phyloP scores from a whole-genome alignment of 345 rosid genomes.

The Erucastrum elatum region DNA sequence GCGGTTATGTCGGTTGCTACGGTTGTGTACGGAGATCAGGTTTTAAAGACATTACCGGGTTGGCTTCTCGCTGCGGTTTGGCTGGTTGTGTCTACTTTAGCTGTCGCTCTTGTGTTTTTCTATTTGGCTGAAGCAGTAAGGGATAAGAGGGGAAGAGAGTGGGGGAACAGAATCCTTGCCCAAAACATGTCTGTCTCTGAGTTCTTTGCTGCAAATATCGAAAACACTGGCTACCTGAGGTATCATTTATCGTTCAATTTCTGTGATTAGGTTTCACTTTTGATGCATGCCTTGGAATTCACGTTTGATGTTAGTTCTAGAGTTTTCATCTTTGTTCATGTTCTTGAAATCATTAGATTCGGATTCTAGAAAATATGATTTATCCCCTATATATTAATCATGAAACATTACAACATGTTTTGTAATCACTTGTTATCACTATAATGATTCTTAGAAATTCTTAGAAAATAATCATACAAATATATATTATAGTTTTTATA shows the following conservation, averaged over 20 bases:
- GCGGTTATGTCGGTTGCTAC: conserved; percentile 59
- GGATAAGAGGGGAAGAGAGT: conserved; percentile 66
- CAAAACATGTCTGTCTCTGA: conserved; percentile 69
- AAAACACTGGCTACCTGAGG: conserved; percentile 77
- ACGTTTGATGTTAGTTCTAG: neutral
- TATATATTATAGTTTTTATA: no score
- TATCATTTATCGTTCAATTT: conserved; percentile 12
- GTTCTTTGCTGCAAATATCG: conserved; percentile 80
- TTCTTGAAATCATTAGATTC: no score
- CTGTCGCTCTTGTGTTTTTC: conserved; percentile 69
- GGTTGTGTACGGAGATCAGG: conserved; percentile 75
- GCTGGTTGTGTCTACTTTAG: conserved; percentile 77
- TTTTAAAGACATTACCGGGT: conserved; percentile 61
- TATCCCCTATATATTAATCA: no score
- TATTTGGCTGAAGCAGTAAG: conserved; percentile 73
- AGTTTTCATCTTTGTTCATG: no score
- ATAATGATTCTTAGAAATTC: no score
- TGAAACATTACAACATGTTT: no score
- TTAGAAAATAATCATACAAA: no score
- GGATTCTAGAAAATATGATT: no score
- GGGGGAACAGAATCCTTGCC: conserved; percentile 71
- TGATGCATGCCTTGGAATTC: neutral
- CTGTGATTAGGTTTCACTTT: neutral
- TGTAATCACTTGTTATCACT: no score
- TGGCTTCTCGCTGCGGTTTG: conserved; percentile 71